Evolutionary conservation across 495 filamentous ascomycete genomes (phyloP).

Genomic region (Glonium stellatum): DNA sequence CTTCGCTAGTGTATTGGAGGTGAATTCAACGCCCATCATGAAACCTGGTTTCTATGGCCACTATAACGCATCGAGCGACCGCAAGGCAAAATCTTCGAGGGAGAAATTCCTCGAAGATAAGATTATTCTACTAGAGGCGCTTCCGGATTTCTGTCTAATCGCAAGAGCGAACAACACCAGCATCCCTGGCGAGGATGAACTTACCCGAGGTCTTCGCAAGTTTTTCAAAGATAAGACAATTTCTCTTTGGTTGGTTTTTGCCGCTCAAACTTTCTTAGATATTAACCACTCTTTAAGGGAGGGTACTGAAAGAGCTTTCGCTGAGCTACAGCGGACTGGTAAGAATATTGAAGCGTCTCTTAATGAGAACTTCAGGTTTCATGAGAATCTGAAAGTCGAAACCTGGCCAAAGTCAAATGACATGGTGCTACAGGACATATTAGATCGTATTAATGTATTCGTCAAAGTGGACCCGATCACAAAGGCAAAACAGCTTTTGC

Average conservation of each 20-base stretch:
- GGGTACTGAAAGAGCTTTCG: background rate
- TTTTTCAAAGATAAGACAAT: conserved; percentile 5
- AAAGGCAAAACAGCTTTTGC: background rate
- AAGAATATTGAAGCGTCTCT: conserved; percentile 28
- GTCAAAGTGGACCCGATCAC: conserved; percentile 16
- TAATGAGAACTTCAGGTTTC: conserved; percentile 33
- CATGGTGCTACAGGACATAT: conserved; percentile 12
- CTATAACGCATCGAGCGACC: conserved; percentile 32
- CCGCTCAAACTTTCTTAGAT: conserved; percentile 2
- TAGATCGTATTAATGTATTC: conserved; percentile 24
- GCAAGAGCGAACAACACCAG: background rate
- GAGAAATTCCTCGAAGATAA: conserved; percentile 2
- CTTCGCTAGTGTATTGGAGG: background rate
- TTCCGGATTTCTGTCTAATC: conserved; percentile 1
- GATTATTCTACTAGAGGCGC: conserved; percentile 1
- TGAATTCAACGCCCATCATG: background rate
- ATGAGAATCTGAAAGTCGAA: conserved; percentile 31
- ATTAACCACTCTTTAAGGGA: conserved; percentile 1
- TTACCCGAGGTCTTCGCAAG: background rate
- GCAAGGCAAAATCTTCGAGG: conserved; percentile 7
- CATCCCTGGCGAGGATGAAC: background rate
- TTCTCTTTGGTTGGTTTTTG: conserved; percentile 2
- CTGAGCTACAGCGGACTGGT: background rate
- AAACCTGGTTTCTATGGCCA: conserved; percentile 31
- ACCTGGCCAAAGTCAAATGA: conserved; percentile 36